Base-by-base conservation (phyloP, 345 rosid species). In the Salix suchowensis region DNA sequence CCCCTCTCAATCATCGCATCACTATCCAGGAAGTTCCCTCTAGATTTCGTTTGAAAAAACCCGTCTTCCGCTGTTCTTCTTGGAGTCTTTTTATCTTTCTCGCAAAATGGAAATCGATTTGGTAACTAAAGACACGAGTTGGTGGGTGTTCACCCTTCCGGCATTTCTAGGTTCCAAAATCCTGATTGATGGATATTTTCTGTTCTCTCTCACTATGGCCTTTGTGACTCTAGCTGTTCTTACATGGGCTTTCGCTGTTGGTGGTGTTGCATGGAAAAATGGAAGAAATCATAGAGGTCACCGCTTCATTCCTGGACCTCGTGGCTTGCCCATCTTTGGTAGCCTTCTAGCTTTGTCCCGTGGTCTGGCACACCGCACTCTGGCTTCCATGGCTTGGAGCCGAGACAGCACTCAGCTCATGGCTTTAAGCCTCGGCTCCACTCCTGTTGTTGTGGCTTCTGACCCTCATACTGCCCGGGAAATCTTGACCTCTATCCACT, bases 401-500 rank as follows among this genome's bases (percentile, higher is more conserved):
- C 69, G 85, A 6, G 69, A 74, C 30, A 83, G 73, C 61, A 76
- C 81, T 6, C 84, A 89, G 64, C 91, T 94, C 81, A 91, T 91
- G 97, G 98, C 98, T 40, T 81, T 94, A 66, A 94, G 97, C 80
- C 91, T 94, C 9, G 98, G 94, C 39, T 82, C 85, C 0, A 87
- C 97, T 13, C 94, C 94, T 0, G 87, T 86, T 6, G 89, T 94
- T 50, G 90, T 90, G 2, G 74, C 98, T 44, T 92, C 97, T 23
- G 89, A 94, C 32, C 93, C 95, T 4, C 74, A 67, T 28, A 90
- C 76, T 6, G 94, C 98, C 37, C 86, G 86, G 0, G 98, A 94
- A 86, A 87, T 94, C 80, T 74, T 94, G 73, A 85, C 88, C 34
- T 91, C 97, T 1, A 81, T 88, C 24, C 75, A 75, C 76, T 94